phyloP scores from a whole-genome alignment of 176 grass and related monocot genomes.

The Echinochloa phyllopogon region DNA sequence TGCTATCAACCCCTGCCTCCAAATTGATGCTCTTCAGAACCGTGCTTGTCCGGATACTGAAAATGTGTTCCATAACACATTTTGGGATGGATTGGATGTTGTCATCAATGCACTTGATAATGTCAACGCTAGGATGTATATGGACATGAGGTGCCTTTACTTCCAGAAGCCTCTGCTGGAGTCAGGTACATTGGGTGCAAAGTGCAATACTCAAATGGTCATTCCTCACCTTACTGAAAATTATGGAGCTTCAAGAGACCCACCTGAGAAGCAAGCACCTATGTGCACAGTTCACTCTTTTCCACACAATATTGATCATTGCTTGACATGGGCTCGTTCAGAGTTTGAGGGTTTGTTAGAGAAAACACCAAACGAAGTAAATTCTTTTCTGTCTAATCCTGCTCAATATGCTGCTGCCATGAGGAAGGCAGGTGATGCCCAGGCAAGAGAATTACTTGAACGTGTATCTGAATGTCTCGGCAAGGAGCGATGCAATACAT shows the following conservation, averaged over 20 bases:
- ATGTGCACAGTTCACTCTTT: slow-evolving; percentile 41
- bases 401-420: slow-evolving; percentile 25
- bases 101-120: slow-evolving; percentile 84
- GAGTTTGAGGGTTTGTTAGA: slow-evolving; percentile 40
- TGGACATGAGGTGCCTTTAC: slow-evolving; percentile 76
- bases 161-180: slow-evolving; percentile 84
- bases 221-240: slow-evolving; percentile 60
- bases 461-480: slow-evolving; percentile 28
- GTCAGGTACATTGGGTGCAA: slow-evolving; percentile 75
- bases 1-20: slow-evolving; percentile 60
- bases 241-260: slow-evolving; percentile 40
- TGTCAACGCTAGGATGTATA: slow-evolving; percentile 79
- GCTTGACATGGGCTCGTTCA: slow-evolving; percentile 42
- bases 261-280: slow-evolving; percentile 38
- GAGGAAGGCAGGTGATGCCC: slow-evolving; percentile 42
- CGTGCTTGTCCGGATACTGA: slow-evolving; percentile 71
- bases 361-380: slow-evolving; percentile 42
- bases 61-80: slow-evolving; percentile 73
- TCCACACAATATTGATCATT: slow-evolving; percentile 42
- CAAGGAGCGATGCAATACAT: slow-evolving; percentile 40
- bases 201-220: slow-evolving; percentile 81
- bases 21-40: slow-evolving; percentile 68
- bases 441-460: slow-evolving; percentile 41
- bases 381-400: slow-evolving; percentile 35
- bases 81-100: slow-evolving; percentile 67